phyloP scores from a whole-genome alignment of 2,329 filamentous ascomycete genomes.

The Emergomyces pasteurianus region DNA sequence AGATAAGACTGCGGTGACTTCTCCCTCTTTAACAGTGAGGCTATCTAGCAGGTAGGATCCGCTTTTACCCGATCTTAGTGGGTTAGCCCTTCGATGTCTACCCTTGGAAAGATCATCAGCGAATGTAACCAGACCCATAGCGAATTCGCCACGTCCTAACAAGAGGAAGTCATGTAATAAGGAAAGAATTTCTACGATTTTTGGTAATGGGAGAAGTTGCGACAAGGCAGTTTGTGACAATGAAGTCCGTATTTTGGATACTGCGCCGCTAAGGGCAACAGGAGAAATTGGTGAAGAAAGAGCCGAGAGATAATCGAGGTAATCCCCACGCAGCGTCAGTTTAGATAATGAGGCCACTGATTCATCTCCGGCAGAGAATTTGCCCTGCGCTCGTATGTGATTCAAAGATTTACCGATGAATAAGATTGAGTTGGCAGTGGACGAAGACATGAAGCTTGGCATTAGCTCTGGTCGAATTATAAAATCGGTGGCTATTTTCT shows the following conservation, averaged over 20 bases:
- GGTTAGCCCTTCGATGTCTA: conserved; percentile 52
- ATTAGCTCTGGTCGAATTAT: conserved; percentile 48
- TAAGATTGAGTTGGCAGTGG: conserved; percentile 69
- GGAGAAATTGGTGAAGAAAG: conserved; percentile 64
- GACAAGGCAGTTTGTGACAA: conserved; percentile 76
- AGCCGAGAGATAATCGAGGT: conserved; percentile 49
- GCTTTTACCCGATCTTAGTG: conserved; percentile 39
- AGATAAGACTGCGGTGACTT: conserved; percentile 63
- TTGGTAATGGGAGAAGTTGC: conserved; percentile 63
- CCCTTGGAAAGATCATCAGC: conserved; percentile 69
- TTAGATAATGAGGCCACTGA: conserved; percentile 43
- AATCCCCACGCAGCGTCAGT: conserved; percentile 37
- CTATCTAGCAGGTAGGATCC: conserved; percentile 44
- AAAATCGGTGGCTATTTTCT: conserved; percentile 44
- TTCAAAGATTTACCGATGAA: conserved; percentile 86
- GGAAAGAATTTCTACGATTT: conserved; percentile 63
- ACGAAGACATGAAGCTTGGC: conserved; percentile 64
- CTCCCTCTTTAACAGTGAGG: conserved; percentile 70
- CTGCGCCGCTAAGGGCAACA: conserved; percentile 55
- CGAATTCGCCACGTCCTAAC: conserved; percentile 80
- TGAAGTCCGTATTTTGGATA: conserved; percentile 65
- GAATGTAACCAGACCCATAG: conserved; percentile 71
- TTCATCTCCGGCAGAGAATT: conserved; percentile 21
- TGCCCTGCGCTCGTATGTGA: conserved; percentile 53
- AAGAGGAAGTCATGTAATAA: conserved; percentile 80